Evolutionary conservation across 2,329 filamentous ascomycete species (phyloP).

Genomic region (Talaromyces rugulosus): DNA sequence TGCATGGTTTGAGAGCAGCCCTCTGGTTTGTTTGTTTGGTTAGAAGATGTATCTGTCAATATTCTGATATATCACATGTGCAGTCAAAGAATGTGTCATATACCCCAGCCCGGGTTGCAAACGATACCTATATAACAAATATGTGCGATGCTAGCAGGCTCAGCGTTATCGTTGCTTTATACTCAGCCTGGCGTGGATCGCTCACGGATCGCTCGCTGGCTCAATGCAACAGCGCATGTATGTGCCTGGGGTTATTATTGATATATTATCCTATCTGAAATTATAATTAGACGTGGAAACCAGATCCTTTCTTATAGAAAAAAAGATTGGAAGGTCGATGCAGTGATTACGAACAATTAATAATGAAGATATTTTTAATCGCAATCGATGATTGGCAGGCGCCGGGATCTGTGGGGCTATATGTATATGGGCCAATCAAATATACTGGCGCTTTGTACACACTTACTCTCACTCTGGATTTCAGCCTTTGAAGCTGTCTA

Average conservation of each 20-base stretch:
- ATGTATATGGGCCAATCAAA: neutral
- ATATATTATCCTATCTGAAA: neutral
- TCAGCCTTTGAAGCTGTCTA: too few species aligned
- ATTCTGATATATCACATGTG: too few species aligned
- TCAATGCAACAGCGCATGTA: neutral
- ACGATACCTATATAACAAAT: too few species aligned
- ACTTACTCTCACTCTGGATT: too few species aligned
- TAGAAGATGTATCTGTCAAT: too few species aligned
- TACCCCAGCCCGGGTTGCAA: too few species aligned
- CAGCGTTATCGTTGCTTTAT: too few species aligned
- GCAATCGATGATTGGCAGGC: neutral
- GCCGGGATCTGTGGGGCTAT: neutral
- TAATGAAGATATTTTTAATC: neutral
- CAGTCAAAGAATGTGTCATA: too few species aligned
- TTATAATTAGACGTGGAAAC: neutral
- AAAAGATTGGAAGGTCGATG: neutral
- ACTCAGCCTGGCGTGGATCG: neutral
- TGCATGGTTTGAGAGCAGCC: too few species aligned
- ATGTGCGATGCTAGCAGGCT: slow-evolving; percentile 6
- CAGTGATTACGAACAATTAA: neutral
- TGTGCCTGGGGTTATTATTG: neutral
- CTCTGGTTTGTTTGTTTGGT: too few species aligned
- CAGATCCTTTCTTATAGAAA: neutral
- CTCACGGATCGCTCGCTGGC: neutral
- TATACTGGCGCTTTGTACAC: too few species aligned